Conservation (phyloP, 257 asterid genomes). For the Solanum sejunctum region DNA sequence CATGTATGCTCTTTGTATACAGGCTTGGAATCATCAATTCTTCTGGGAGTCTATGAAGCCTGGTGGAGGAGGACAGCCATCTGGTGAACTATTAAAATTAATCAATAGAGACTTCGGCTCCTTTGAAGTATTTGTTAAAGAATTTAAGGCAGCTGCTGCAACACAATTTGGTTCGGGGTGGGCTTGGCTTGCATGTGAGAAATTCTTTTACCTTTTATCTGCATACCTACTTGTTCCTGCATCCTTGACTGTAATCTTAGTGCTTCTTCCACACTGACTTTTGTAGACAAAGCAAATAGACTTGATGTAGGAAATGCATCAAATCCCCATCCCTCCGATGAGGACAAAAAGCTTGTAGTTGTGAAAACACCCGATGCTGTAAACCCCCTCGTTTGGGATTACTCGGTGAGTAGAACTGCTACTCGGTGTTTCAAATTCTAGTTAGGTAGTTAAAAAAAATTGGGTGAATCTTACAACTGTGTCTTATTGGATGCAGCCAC, state of each 20-base stretch:
- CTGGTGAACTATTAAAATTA: conserved; percentile 55
- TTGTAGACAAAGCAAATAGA: conserved; percentile 75
- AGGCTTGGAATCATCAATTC: conserved; percentile 93
- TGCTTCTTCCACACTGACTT: background rate
- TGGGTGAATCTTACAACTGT: background rate
- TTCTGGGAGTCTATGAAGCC: conserved; percentile 97
- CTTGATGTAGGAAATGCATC: conserved; percentile 68
- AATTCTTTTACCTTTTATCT: conserved; percentile 4
- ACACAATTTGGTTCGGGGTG: conserved; percentile 97
- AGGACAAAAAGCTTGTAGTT: conserved; percentile 75
- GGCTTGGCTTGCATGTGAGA: conserved; percentile 98
- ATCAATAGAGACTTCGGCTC: conserved; percentile 90
- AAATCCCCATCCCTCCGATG: conserved; percentile 68
- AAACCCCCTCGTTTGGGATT: conserved; percentile 93
- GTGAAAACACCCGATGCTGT: conserved; percentile 95
- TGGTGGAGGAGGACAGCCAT: conserved; percentile 86
- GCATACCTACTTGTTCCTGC: background rate
- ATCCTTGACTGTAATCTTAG: background rate
- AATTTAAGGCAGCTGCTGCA: conserved; percentile 79
- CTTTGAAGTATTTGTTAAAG: conserved; percentile 56
- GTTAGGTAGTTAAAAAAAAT: background rate
- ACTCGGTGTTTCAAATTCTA: background rate
- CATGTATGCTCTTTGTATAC: background rate
- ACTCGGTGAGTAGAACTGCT: conserved; percentile 43
- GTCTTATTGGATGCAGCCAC: conserved; percentile 55